Conservation (phyloP, 2,329 filamentous ascomycete genomes). For the Aspergillus neoniger region DNA sequence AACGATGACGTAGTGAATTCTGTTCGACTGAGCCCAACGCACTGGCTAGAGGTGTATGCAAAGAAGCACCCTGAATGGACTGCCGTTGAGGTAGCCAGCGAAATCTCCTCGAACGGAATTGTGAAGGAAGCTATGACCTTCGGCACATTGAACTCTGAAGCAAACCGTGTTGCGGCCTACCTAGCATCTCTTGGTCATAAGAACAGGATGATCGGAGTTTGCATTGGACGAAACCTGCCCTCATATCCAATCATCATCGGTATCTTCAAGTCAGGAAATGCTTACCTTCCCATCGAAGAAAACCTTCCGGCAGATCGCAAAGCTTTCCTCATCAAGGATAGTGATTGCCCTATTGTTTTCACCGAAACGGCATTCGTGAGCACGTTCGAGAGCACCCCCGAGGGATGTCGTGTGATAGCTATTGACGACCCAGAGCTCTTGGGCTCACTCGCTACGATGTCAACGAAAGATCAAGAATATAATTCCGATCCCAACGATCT, state of each 20-base stretch:
- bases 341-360: slow-evolving; percentile 31
- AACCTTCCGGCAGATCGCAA: slow-evolving; percentile 33
- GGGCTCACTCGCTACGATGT: slow-evolving; percentile 18
- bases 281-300: slow-evolving; percentile 39
- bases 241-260: slow-evolving; percentile 34
- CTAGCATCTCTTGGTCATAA: slow-evolving; percentile 24
- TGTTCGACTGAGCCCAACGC: slow-evolving; percentile 27
- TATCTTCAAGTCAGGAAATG: slow-evolving; percentile 38
- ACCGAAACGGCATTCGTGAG: slow-evolving; percentile 24
- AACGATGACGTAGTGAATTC: slow-evolving; percentile 22
- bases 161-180: slow-evolving; percentile 29
- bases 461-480: slow-evolving; percentile 19
- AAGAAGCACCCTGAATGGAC: slow-evolving; percentile 30
- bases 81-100: slow-evolving; percentile 32
- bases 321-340: slow-evolving; percentile 32
- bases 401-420: slow-evolving; percentile 24
- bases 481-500: slow-evolving; percentile 21
- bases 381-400: slow-evolving; percentile 22
- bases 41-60: slow-evolving; percentile 33
- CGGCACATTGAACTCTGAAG: slow-evolving; percentile 23
- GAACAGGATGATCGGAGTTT: slow-evolving; percentile 33
- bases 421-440: slow-evolving; percentile 26
- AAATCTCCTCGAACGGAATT: slow-evolving; percentile 21
- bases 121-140: slow-evolving; percentile 31
- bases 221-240: slow-evolving; percentile 27